These are phyloP conservation scores for Ustilago hordei DNA, from an alignment of 1,284 basidiomycete species.

Conservation along the genomic window DNA sequence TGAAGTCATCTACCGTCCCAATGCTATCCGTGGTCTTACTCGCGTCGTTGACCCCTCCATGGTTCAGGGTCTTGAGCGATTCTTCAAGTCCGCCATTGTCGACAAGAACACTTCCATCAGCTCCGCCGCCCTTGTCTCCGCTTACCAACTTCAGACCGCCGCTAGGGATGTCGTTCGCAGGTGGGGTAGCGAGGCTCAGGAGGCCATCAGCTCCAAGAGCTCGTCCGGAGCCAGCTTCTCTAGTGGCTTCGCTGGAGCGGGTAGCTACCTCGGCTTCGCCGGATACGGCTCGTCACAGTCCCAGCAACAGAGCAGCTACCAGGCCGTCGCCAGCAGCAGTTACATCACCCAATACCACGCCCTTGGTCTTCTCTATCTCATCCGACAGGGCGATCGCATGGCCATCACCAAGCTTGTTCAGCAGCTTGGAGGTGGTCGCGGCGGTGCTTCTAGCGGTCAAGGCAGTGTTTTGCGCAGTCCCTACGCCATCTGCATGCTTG, in stretches of 20 bases:
- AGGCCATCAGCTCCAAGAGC: slow-evolving; percentile 80
- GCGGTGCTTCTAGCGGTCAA: slow-evolving; percentile 79
- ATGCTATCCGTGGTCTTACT: slow-evolving; percentile 95
- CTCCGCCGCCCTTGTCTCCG: slow-evolving; percentile 93
- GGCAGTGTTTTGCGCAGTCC: slow-evolving; percentile 87
- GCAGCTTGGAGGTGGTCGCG: slow-evolving; percentile 73
- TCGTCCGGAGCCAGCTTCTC: slow-evolving; percentile 40
- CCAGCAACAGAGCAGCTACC: slow-evolving; percentile 76
- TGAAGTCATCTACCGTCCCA: slow-evolving; percentile 97
- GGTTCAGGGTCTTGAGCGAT: slow-evolving; percentile 97
- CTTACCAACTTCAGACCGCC: slow-evolving; percentile 93
- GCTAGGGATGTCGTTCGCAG: slow-evolving; percentile 86
- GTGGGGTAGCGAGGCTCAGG: slow-evolving; percentile 98
- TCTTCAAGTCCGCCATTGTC: slow-evolving; percentile 99
- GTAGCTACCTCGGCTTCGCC: slow-evolving; percentile 68
- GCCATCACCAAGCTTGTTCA: slow-evolving; percentile 99
- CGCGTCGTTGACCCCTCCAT: slow-evolving; percentile 97
- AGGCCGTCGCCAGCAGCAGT: slow-evolving; percentile 75
- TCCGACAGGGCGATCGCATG: slow-evolving; percentile 97
- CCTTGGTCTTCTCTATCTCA: slow-evolving; percentile 90
- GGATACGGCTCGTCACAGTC: slow-evolving; percentile 57
- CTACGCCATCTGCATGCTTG: slow-evolving; percentile 99
- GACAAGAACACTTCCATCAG: slow-evolving; percentile 96
- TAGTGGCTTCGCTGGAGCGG: slow-evolving; percentile 72
- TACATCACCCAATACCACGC: slow-evolving; percentile 98